Evolutionary conservation across 176 grass and related monocot species (phyloP), one percentile per base, ranked within the genome.

Genomic region (Zea luxurians): DNA sequence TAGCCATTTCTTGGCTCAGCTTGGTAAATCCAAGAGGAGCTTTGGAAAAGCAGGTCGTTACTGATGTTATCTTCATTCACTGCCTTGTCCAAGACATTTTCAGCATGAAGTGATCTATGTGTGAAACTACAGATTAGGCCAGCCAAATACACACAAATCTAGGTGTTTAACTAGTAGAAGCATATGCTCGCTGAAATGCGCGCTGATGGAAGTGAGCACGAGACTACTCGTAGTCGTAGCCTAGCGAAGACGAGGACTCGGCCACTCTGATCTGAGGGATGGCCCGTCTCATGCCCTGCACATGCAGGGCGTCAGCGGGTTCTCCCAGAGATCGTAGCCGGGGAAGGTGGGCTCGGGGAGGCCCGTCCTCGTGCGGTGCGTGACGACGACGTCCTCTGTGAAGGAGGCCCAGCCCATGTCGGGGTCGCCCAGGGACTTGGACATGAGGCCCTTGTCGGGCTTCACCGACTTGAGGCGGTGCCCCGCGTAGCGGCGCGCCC

Each of bases 391-490:
- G 34, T 94, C 89, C 83, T 94, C 89, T 0, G 73, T 80, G 35
- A 94, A 88, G 21, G 92, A 75, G 47, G 89, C 92, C 92, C 92
- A 94, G 48, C 89, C 92, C 83, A 94, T 86, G 83, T 89, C 86
- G 1, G 92, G 86, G 65, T 94, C 92, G 6, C 92, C 92, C 16
- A 94, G 81, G 20, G 86, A 91, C 87, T 89, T 91, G 83, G 89
- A 94, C 92, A 94, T 94, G 71, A 94, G 73, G 9, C 92, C 92
- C 80, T 94, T 94, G 83, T 94, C 89, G 0, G 92, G 92, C 83
- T 94, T 94, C 83, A 94, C 91, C 49, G 89, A 94, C 68, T 89
- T 94, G 42, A 94, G 86, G 64, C 86, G 84, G 71, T 94, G 92
- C 57, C 83, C 88, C 83, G 71, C 62, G 78, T 94, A 94, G 2